Conservation (phyloP, 2,329 filamentous ascomycete genomes). For the Phialocephala sp. region DNA sequence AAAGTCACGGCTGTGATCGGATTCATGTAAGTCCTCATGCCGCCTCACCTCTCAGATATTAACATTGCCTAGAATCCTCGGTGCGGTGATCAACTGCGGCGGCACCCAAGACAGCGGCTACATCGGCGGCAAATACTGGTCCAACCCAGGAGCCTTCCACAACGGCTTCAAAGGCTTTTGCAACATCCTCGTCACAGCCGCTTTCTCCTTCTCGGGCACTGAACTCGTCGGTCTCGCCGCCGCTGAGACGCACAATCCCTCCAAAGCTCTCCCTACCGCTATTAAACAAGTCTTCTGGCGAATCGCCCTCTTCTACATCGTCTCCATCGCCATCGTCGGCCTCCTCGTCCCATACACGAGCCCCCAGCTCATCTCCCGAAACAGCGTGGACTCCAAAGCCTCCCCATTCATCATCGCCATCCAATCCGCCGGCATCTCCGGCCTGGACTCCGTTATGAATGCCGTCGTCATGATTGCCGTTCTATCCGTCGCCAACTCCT, state of each 20-base stretch:
- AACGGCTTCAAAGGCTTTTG: constrained; percentile 83
- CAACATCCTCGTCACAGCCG: constrained; percentile 76
- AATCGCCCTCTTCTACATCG: constrained; percentile 90
- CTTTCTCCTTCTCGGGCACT: constrained; percentile 79
- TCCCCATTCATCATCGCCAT: constrained; percentile 97
- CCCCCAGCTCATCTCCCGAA: constrained; percentile 61
- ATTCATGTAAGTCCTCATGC: constrained; percentile 70
- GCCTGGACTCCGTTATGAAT: constrained; percentile 90
- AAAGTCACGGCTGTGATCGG: constrained; percentile 88
- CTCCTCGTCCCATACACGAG: constrained; percentile 80
- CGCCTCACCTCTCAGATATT: constrained; percentile 4
- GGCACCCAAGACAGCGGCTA: constrained; percentile 77
- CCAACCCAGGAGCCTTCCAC: constrained; percentile 78
- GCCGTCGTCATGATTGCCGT: constrained; percentile 90
- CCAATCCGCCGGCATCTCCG: constrained; percentile 78
- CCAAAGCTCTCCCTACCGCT: constrained; percentile 81
- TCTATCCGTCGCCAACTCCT: constrained; percentile 88
- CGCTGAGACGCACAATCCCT: constrained; percentile 79
- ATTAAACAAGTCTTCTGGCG: constrained; percentile 98
- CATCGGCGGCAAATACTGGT: constrained; percentile 82
- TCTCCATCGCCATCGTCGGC: constrained; percentile 80
- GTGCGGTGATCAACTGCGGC: constrained; percentile 84
- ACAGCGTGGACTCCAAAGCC: constrained; percentile 70
- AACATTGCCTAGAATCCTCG: constrained; percentile 68
- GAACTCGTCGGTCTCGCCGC: constrained; percentile 79